These are phyloP conservation scores for Scutellaria baicalensis DNA, from an alignment of 257 asterid species.

Conservation along the genomic window DNA sequence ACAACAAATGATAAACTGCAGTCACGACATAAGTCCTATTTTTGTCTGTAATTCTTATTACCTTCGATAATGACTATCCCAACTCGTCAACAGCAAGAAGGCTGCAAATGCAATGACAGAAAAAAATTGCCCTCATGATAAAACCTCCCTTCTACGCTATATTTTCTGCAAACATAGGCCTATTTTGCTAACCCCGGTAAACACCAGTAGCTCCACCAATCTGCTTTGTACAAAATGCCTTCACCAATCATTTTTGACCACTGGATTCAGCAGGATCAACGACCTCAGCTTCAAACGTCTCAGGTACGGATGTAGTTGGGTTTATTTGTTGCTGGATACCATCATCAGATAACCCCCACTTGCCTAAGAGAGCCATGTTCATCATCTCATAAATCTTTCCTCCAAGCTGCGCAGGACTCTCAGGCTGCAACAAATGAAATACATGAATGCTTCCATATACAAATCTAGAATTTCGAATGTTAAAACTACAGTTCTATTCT, in stretches of 20 bases:
- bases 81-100: neutral
- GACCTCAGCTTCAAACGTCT: constrained; percentile 69
- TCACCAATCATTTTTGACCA: constrained; percentile 31
- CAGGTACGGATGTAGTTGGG: constrained; percentile 23
- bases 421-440: constrained; percentile 52
- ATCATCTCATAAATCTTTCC: constrained; percentile 96
- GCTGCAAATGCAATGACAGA: neutral
- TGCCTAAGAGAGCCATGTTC: constrained; percentile 77
- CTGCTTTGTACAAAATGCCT: neutral
- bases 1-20: too few species aligned
- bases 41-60: neutral
- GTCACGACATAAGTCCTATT: too few species aligned
- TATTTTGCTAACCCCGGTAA: too few species aligned
- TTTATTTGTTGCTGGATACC: constrained; percentile 32
- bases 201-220: neutral
- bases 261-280: constrained; percentile 65
- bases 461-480: neutral
- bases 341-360: constrained; percentile 41
- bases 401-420: constrained; percentile 91
- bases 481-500: neutral
- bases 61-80: neutral
- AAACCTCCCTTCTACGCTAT: neutral
- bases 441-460: neutral
- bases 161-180: neutral
- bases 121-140: neutral